Base-by-base conservation (phyloP, 2,329 filamentous ascomycete genomes). In the Cordyceps javanica region DNA sequence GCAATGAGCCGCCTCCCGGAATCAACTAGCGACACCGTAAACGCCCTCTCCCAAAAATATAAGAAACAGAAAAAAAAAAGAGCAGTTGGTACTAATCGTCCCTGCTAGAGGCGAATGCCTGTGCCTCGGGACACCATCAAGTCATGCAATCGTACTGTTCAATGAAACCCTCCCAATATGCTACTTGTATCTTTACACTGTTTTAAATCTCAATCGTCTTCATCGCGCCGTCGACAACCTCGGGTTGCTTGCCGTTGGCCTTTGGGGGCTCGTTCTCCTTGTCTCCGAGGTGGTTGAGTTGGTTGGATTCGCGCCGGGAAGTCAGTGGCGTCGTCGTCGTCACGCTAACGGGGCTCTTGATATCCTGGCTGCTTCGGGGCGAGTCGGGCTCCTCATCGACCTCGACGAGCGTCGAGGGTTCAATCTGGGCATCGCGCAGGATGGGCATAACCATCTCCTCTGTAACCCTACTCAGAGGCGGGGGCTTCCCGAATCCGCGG, bases 401-500 rank as follows among this genome's bases (percentile, higher is more conserved):
- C 66, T 83, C 80, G 39, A 85, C 79, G 16, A 85, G 73, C 61
- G 79, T 81, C 55, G 73, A 70, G 19, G 77, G 73, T 60, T 77
- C 73, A 50, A 75, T 72, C 7, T 68, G 61, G 44, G 70, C 68
- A 34, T 64, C 67, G 59, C 61, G 72, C 64, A 69, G 74, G 50
- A 76, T 73, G 3, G 74, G 73, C 46, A 75, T 69, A 26, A 71
- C 65, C 10, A 71, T 66, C 69, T 93, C 90, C 72, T 93, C 90
- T 1, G 87, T 82, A 14, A 93, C 89, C 61, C 87, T 80, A 51
- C 88, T 87, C 58, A 93, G 75, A 16, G 89, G 88, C 63, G 86
- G 90, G 14, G 86, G 80, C 66, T 91, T 86, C 63, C 83, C 82
- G 60, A 81, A 84, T 13, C 82, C 80, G 2, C 87, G 82, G 59